Evolutionary conservation across 2,329 filamentous ascomycete genomes (phyloP).

Genomic region (Diaporthe vaccinii): DNA sequence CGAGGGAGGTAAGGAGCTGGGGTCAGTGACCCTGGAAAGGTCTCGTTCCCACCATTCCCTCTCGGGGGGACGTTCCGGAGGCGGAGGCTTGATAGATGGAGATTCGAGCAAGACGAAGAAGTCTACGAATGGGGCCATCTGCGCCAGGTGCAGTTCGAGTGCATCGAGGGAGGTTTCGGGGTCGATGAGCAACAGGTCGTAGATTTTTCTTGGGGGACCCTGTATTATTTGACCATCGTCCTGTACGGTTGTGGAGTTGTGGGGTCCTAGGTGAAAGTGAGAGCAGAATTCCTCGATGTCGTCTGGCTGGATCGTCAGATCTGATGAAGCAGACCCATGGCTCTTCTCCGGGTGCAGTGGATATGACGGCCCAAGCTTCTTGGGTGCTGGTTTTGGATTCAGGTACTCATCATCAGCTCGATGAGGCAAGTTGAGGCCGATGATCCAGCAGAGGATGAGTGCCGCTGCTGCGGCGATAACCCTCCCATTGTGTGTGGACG

Average conservation of each 20-base stretch:
- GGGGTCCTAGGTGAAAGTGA: constrained; percentile 33
- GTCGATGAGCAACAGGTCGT: constrained; percentile 43
- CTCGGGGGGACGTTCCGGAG: constrained; percentile 5
- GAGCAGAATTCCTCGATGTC: constrained; percentile 31
- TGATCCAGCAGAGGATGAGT: constrained; percentile 35
- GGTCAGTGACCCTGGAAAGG: not conserved
- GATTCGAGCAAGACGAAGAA: constrained; percentile 60
- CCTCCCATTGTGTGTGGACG: constrained; percentile 22
- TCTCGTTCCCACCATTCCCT: constrained; percentile 30
- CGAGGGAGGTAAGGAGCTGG: not conserved
- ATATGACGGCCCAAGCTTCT: not conserved
- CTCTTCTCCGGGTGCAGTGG: not conserved
- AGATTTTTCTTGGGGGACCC: constrained; percentile 40
- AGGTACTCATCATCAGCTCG: not conserved
- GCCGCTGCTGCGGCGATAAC: constrained; percentile 21
- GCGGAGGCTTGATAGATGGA: constrained; percentile 15
- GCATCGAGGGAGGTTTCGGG: constrained; percentile 40
- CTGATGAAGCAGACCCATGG: constrained; percentile 1
- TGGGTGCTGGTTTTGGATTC: not conserved
- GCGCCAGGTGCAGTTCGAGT: constrained; percentile 42
- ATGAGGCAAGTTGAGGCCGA: constrained; percentile 28
- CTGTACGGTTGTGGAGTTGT: constrained; percentile 16
- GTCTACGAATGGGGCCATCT: constrained; percentile 53
- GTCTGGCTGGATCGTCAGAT: not conserved
- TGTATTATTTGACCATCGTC: constrained; percentile 52